A percentile compares a stretch with the other conserved stretches of the same genome.
Conservation (phyloP, 768 basidiomycete genomes). For the Coprinellus micaceus region DNA sequence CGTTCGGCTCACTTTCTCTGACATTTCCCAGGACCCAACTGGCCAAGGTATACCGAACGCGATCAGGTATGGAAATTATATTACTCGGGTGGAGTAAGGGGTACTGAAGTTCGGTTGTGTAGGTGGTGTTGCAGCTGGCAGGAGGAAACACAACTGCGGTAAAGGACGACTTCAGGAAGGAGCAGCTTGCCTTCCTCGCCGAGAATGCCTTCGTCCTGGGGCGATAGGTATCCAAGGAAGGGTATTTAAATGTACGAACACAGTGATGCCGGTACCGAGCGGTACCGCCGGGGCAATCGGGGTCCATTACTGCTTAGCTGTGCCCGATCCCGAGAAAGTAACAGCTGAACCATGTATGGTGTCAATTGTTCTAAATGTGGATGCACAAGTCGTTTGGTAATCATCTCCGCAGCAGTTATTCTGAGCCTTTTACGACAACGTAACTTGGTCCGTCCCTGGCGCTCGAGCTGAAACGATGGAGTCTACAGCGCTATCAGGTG, state of each 20-base stretch:
- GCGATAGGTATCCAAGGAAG: not conserved
- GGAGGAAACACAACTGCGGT: slow-evolving; percentile 31
- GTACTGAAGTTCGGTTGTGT: not conserved
- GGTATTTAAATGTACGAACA: not conserved
- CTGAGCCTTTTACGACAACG: too few relatives aligned
- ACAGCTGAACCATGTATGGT: too few relatives aligned
- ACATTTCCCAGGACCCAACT: slow-evolving; percentile 21
- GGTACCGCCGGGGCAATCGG: too few relatives aligned
- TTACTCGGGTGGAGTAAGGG: slow-evolving; percentile 1
- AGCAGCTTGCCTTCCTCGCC: slow-evolving; percentile 35
- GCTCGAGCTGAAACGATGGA: too few relatives aligned
- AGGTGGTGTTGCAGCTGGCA: slow-evolving; percentile 26
- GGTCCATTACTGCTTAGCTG: too few relatives aligned
- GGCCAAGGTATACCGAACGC: slow-evolving; percentile 26
- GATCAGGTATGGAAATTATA: not conserved
- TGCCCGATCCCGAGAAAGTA: too few relatives aligned
- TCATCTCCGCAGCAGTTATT: too few relatives aligned
- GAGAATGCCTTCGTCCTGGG: slow-evolving; percentile 22
- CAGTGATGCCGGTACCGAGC: not conserved
- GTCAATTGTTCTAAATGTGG: too few relatives aligned
- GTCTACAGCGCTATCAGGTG: too few relatives aligned
- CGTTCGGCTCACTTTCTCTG: not conserved
- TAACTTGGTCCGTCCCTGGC: too few relatives aligned
- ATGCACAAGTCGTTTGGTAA: too few relatives aligned
- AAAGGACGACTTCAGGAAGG: slow-evolving; percentile 34